Percentiles rank a stretch among this genome's conserved stretches.
These are phyloP conservation scores for Volvox carteri DNA, from an alignment of 163 green algal genomes.

Conservation along the genomic window DNA sequence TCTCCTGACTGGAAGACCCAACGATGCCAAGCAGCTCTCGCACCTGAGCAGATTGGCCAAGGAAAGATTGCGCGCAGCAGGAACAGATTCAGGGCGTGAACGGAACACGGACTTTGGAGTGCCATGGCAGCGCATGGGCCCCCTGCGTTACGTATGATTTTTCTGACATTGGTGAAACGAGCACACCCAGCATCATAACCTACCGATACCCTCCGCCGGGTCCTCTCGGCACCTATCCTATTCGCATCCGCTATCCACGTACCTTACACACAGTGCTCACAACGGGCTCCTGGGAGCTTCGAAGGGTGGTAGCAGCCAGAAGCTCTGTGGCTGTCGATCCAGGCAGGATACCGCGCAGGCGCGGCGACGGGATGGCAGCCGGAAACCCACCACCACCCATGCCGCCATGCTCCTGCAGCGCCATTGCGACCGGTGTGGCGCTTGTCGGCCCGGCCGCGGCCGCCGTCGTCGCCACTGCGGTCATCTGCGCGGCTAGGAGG, in stretches of 20 bases:
- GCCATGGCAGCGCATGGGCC: too few species aligned
- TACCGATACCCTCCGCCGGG: too few species aligned
- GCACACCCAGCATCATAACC: too few species aligned
- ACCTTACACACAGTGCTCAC: slow-evolving; percentile 19
- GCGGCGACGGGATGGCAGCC: not conserved
- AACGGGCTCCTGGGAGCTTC: not conserved
- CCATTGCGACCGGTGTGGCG: not conserved
- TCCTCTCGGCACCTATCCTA: too few species aligned
- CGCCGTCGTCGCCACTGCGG: not conserved
- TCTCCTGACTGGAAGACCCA: not conserved
- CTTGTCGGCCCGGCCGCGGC: not conserved
- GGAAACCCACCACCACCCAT: not conserved
- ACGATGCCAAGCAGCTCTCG: slow-evolving; percentile 27
- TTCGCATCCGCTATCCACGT: too few species aligned
- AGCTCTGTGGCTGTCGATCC: not conserved
- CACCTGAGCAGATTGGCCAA: too few species aligned
- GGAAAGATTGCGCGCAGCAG: too few species aligned
- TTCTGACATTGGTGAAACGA: too few species aligned
- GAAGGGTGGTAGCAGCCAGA: not conserved
- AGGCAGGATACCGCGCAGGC: not conserved
- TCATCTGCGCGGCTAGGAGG: too few species aligned
- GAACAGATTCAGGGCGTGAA: too few species aligned
- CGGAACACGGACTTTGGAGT: too few species aligned
- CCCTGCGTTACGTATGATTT: too few species aligned
- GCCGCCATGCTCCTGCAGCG: not conserved